Evolutionary conservation across 352 stramenopile genomes (phyloP), one percentile per base, ranked within the genome.

Genomic region (Blastocystis sp.): DNA sequence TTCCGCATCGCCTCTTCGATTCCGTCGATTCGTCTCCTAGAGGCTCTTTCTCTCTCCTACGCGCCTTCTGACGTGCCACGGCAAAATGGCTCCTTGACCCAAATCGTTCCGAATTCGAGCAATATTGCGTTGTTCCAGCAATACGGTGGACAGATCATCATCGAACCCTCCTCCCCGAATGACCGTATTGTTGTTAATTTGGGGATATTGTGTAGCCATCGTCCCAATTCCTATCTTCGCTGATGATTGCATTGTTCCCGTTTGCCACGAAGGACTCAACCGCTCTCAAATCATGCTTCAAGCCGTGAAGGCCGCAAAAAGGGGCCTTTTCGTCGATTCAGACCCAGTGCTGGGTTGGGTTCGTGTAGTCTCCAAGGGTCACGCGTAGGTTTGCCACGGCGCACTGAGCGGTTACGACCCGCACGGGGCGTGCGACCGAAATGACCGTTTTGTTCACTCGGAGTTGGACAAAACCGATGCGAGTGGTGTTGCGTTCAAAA

Each of bases 231-330:
- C 57, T 1, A 40, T 79, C 24, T 79, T 45, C 11, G 24, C 42
- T 4, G 57, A 42, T 1, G 69, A 79, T 19, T 38, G 17, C 34
- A 43, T 79, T 21, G 19, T 79, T 43, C 43, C 38, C 17, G 38
- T 79, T 14, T 79, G 69, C 69, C 69, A 79, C 28, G 69, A 79
- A 79, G 69, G 69, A 43, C 40, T 60, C 21, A 79, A 79, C n/a
- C 69, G 69, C 3, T 79, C 69, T 11, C 69, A 79, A 40, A 61
- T 79, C 43, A 45, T 79, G 38, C 11, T 24, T 0, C 45, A 79
- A 34, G 69, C 69, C 11, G 43, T 79, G 24, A 42, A 38, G 19
- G 69, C 40, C 6, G 48, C 28, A 28, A 24, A 40, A n/a, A 42
- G 69, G 21, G 19, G 11, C 1, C 69, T 52, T 65, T 60, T 34